A percentile compares a stretch with the other conserved stretches of the same genome.
phyloP scores from a whole-genome alignment of 2,329 filamentous ascomycete genomes.

The Calycina herbarum region DNA sequence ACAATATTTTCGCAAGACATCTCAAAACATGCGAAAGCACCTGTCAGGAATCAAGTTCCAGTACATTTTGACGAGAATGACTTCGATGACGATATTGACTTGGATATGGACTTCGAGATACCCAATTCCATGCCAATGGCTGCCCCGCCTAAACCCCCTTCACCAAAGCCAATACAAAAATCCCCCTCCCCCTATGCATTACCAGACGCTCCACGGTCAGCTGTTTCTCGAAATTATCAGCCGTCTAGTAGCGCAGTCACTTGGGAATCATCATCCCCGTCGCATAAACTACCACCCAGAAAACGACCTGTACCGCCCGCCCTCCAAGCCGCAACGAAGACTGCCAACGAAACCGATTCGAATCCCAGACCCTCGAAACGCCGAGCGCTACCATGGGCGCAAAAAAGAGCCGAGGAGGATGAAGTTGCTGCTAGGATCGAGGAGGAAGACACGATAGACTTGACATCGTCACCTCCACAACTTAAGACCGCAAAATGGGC shows the following conservation, averaged over 20 bases:
- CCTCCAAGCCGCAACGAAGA: not conserved
- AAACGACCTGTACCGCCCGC: slow-evolving; percentile 5
- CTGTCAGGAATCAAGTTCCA: slow-evolving; percentile 20
- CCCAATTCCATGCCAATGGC: slow-evolving; percentile 26
- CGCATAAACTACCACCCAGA: slow-evolving; percentile 42
- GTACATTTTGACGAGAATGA: slow-evolving; percentile 75
- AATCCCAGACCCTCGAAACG: slow-evolving; percentile 41
- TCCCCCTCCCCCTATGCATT: slow-evolving; percentile 20
- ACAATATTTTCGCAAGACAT: slow-evolving; percentile 41
- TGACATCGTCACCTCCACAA: slow-evolving; percentile 19
- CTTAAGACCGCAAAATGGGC: slow-evolving; percentile 25
- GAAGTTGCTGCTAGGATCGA: slow-evolving; percentile 23
- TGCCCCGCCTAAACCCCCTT: slow-evolving; percentile 47
- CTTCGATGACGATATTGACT: slow-evolving; percentile 77
- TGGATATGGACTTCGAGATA: slow-evolving; percentile 55
- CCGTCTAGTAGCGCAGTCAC: slow-evolving; percentile 35
- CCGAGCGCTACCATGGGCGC: slow-evolving; percentile 36
- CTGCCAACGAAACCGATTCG: slow-evolving; percentile 13
- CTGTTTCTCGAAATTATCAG: slow-evolving; percentile 14
- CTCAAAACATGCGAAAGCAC: slow-evolving; percentile 29
- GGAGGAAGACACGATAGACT: slow-evolving; percentile 21
- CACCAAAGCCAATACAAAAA: slow-evolving; percentile 26
- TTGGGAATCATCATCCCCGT: slow-evolving; percentile 48
- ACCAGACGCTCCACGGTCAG: slow-evolving; percentile 9
- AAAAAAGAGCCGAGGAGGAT: slow-evolving; percentile 37